A percentile compares a stretch with the other conserved stretches of the same genome.
Evolutionary conservation across 2,329 filamentous ascomycete species (phyloP).

Genomic region (Colletotrichum cordylinicola): DNA sequence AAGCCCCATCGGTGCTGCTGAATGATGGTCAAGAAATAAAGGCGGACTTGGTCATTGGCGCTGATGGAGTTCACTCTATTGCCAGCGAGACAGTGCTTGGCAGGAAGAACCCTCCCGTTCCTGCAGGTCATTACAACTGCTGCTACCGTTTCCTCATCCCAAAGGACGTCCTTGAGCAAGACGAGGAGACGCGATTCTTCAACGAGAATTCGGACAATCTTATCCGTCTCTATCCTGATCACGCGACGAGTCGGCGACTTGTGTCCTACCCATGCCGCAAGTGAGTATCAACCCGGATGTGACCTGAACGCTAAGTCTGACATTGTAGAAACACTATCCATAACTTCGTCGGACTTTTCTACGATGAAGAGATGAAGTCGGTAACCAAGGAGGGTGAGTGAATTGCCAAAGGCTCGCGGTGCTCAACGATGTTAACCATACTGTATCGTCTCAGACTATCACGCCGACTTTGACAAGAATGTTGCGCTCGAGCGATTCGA

Average conservation of each 20-base stretch:
- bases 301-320: not conserved
- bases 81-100: constrained; percentile 34
- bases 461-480: constrained; percentile 27
- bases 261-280: constrained; percentile 38
- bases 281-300: constrained; percentile 19
- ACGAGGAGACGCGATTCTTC: constrained; percentile 35
- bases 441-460: not conserved
- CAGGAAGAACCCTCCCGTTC: constrained; percentile 27
- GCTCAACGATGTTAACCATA: not conserved
- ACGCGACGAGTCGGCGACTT: constrained; percentile 27
- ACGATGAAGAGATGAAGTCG: constrained; percentile 25
- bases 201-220: constrained; percentile 29
- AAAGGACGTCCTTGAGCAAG: constrained; percentile 29
- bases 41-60: constrained; percentile 47
- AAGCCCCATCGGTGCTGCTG: constrained; percentile 32
- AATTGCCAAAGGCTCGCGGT: fast-evolving
- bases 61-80: constrained; percentile 48
- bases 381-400: constrained; percentile 14
- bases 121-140: constrained; percentile 33
- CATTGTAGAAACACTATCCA: constrained; percentile 32
- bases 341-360: constrained; percentile 39
- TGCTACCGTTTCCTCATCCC: constrained; percentile 43
- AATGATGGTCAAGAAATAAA: constrained; percentile 30
- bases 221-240: not conserved
- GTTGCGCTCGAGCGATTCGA: constrained; percentile 31